Base-by-base conservation (phyloP, 768 basidiomycete species). In the Pisolithus sp. region DNA sequence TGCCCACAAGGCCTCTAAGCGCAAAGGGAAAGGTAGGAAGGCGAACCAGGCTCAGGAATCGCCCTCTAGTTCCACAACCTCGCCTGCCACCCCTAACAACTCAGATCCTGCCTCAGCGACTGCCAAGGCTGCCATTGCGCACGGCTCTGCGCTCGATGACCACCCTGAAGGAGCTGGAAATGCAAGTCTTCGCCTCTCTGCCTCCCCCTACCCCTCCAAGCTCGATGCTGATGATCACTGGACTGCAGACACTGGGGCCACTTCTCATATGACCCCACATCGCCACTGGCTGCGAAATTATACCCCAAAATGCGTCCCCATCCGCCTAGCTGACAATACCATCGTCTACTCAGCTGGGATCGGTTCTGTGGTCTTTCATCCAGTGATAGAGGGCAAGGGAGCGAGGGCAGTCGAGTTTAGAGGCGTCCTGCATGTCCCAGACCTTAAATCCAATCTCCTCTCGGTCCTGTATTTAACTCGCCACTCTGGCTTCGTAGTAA, bases 261-360 rank as follows among this genome's bases (percentile, higher is more conserved):
- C 68, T 53, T 56, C 60, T 52, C 62, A 68, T 60, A 70, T 69
- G 68, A 65, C 64, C 5, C 62, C 68, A 15, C 64, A 69, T 53
- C 54, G 17, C 39, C 39, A 40, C n/a, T n/a, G n/a, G n/a, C n/a
- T n/a, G n/a, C n/a, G n/a, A n/a, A n/a, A n/a, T n/a, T n/a, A n/a
- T n/a, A n/a, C n/a, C n/a, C n/a, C n/a, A n/a, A n/a, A n/a, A n/a
- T n/a, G n/a, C n/a, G n/a, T n/a, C n/a, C n/a, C n/a, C n/a, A n/a
- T n/a, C n/a, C n/a, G n/a, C n/a, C n/a, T n/a, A n/a, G n/a, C n/a
- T n/a, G n/a, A n/a, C n/a, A n/a, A n/a, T n/a, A n/a, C n/a, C n/a
- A n/a, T n/a, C n/a, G n/a, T n/a, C n/a, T n/a, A n/a, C n/a, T n/a
- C n/a, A n/a, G n/a, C n/a, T n/a, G n/a, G n/a, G n/a, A n/a, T n/a